Evolutionary conservation across 176 grass and related monocot species (phyloP), one percentile per base, ranked within the genome.

Genomic region (Areca catechu): DNA sequence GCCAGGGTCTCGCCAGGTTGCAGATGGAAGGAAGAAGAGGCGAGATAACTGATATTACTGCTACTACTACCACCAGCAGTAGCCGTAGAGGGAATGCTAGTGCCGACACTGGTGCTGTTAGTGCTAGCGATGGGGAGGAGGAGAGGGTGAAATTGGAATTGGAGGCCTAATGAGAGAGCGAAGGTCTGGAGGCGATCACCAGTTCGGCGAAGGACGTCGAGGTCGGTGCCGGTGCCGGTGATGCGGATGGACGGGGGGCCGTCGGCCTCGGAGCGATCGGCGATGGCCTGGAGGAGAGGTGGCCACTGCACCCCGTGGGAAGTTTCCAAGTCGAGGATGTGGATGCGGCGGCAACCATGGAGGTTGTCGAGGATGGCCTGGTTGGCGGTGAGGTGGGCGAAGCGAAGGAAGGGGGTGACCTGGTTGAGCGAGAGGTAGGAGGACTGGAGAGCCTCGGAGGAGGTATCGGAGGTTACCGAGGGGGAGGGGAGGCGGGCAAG

Each of bases 301-400:
- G 92, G 92, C 92, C 92, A 96, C 74, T 96, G 92, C 22, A 96
- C 77, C 50, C 92, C 92, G 67, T 96, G 92, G 47, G 80, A 83
- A 1, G 83, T 79, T 60, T 96, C 86, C 53, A 96, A 74, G 57
- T 96, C 92, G 54, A 96, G 70, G 80, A 96, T 96, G 83, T 96
- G 92, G 57, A 96, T 43, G 53, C 80, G 75, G 55, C 86, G 77
- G 34, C 71, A 68, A 30, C 78, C 86, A 0, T 86, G 77, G 49
- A 84, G 67, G 15, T 80, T 77, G 48, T 96, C 92, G 22, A 96
- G 81, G 61, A 96, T 96, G 52, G 92, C 92, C 77, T 96, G 92
- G 65, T 96, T 96, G 24, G 92, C 92, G 19, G 92, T 97, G 56
- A 97, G 80, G 78, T 97, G 92, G 4, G 86, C 86, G 75, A 88